Percentiles rank a stretch among this genome's conserved stretches.
Evolutionary conservation across 495 filamentous ascomycete genomes (phyloP).

Genomic region (Chaetomium fimeti): DNA sequence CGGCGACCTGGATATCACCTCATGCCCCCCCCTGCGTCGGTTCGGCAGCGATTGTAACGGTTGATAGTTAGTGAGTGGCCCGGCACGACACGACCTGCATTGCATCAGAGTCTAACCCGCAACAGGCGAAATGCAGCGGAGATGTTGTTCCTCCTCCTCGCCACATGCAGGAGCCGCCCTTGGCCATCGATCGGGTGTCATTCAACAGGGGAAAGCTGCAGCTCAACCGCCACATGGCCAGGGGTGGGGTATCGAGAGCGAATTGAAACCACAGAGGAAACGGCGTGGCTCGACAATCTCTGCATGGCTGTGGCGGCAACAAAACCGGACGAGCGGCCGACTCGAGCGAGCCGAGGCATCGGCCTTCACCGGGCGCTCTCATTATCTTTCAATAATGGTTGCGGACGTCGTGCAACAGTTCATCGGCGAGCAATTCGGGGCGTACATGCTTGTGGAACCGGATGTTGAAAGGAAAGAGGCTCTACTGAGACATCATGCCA

Average conservation of each 20-base stretch:
- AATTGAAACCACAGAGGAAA: neutral
- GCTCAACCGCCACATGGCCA: neutral
- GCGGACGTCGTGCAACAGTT: neutral
- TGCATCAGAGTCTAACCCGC: neutral
- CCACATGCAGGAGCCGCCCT: constrained; percentile 3
- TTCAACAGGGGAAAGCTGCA: neutral
- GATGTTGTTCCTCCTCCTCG: neutral
- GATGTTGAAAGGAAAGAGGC: neutral
- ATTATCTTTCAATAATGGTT: neutral
- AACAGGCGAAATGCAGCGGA: neutral
- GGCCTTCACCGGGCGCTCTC: neutral
- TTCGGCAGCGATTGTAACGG: neutral
- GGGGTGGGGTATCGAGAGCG: neutral
- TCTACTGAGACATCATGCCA: neutral
- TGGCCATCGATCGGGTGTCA: neutral
- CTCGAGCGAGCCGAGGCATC: neutral
- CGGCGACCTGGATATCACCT: neutral
- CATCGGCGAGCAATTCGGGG: neutral
- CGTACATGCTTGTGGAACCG: neutral
- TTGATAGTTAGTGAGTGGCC: neutral
- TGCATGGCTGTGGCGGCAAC: constrained; percentile 1
- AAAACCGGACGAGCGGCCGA: neutral
- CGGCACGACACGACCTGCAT: neutral
- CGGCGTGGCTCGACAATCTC: neutral
- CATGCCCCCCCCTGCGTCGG: constrained; percentile 3